These are phyloP conservation scores for Cucurbita ficifolia DNA, from an alignment of 306 rosid genomes.

Conservation along the genomic window DNA sequence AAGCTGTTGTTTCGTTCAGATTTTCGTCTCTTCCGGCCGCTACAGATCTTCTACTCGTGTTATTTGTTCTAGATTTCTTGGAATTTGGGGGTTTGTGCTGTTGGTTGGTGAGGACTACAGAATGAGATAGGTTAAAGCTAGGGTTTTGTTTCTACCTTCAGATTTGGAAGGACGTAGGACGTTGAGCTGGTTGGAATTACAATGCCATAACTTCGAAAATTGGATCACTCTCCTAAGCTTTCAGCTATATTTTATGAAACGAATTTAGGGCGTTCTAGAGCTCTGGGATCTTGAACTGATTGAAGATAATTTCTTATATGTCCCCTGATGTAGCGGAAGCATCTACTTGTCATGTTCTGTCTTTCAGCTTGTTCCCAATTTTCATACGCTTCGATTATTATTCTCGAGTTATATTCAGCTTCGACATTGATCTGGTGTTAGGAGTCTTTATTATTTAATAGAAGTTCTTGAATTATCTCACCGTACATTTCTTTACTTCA, in stretches of 20 bases:
- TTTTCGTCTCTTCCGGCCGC: background rate
- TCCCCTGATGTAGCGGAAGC: background rate
- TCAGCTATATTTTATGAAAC: background rate
- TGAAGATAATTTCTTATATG: background rate
- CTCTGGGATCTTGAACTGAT: background rate
- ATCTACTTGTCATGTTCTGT: background rate
- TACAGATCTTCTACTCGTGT: background rate
- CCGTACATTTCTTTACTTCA: background rate
- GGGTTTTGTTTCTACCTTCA: constrained; percentile 6
- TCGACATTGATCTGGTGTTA: background rate
- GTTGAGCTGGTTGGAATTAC: background rate
- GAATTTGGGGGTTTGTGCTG: background rate
- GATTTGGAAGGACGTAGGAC: background rate
- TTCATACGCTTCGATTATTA: background rate
- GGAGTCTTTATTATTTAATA: background rate
- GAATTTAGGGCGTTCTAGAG: background rate
- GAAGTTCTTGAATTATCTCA: background rate
- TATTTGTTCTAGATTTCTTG: background rate
- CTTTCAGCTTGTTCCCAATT: background rate
- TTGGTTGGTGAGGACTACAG: background rate
- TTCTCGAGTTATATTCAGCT: background rate
- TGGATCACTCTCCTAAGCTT: background rate
- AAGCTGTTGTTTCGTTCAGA: background rate
- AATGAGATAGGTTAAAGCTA: background rate
- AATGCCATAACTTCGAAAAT: background rate